Conservation (phyloP, 2,329 filamentous ascomycete genomes). For the Fusarium palustre region DNA sequence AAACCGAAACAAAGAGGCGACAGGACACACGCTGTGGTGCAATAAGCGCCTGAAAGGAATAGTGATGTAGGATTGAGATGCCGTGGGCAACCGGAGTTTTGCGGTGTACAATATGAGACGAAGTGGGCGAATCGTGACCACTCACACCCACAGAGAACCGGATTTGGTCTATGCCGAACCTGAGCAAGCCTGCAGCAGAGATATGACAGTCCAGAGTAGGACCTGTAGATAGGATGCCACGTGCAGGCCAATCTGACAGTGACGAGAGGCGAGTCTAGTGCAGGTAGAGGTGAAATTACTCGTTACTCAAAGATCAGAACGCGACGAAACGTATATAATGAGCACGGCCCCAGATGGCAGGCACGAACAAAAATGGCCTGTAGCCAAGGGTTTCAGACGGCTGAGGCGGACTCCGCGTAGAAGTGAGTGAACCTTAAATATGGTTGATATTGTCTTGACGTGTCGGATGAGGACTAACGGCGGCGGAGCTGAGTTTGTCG, state of each 20-base stretch:
- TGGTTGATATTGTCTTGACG: constrained; percentile 3
- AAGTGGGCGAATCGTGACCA: constrained; percentile 20
- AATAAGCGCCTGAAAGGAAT: constrained; percentile 1
- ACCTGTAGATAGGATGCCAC: constrained; percentile 1
- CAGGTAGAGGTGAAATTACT: neutral
- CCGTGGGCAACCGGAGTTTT: constrained; percentile 10
- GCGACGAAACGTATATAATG: constrained; percentile 3
- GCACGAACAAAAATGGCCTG: constrained; percentile 16
- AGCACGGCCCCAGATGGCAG: neutral
- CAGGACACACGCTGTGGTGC: neutral
- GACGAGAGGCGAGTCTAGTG: neutral
- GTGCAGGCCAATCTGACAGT: neutral
- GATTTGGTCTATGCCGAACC: constrained; percentile 39
- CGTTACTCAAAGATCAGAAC: neutral
- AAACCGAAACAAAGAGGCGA: neutral
- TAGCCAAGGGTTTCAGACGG: constrained; percentile 1
- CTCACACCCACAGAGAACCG: constrained; percentile 36
- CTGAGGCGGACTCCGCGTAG: constrained; percentile 19
- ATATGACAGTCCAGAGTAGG: constrained; percentile 24
- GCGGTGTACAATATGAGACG: constrained; percentile 17
- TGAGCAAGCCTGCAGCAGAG: constrained; percentile 29
- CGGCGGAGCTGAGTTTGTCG: constrained; percentile 8
- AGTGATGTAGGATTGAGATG: constrained; percentile 9
- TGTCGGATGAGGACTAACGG: constrained; percentile 2
- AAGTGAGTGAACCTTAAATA: constrained; percentile 16